Evolutionary conservation across 108 stramenopile species (phyloP), one percentile per base, ranked within the genome.

Genomic region (Cafeteria roenbergensis): DNA sequence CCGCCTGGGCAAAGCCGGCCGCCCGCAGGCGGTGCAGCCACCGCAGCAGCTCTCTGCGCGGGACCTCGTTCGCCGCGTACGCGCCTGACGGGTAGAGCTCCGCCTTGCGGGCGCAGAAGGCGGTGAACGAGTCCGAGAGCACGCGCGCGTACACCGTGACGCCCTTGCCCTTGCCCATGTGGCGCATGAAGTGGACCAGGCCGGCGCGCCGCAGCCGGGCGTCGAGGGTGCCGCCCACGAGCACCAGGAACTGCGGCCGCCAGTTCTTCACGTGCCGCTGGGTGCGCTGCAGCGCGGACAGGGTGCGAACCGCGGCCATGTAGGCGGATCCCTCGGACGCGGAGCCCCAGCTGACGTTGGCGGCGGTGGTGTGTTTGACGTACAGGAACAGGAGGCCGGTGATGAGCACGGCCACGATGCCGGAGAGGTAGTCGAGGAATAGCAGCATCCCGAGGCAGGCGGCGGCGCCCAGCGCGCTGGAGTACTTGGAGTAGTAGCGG

Each of bases 401-500:
- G 33, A 82, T 35, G 53, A 58, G 42, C 26, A 79, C 68, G 22
- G 71, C 55, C 64, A 75, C 52, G 32, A 82, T 51, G 8, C 78
- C 75, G 28, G 71, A 38, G 51, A 25, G 32, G 67, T 69, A 77
- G 50, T 33, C 36, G 42, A 81, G 75, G n/a, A 74, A 48, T 33
- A 88, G 77, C 62, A 80, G 80, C 34, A 86, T 67, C 14, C 67
- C 70, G 59, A 85, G 33, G 56, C 85, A 85, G 72, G 82, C 74
- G 28, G 82, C 34, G 58, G 70, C 77, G 51, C 86, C 86, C 51
- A 80, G 51, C n/a, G 84, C 70, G 62, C 75, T 77, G 8, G 78
- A 67, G 33, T 67, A 80, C 86, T 85, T 85, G 76, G 80, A 73
- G 73, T 80, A 88, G 69, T 79, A 85, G 36, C 74, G 70, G 67